Conservation (phyloP, 495 filamentous ascomycete genomes). For the Penicillium psychrofluorescens region DNA sequence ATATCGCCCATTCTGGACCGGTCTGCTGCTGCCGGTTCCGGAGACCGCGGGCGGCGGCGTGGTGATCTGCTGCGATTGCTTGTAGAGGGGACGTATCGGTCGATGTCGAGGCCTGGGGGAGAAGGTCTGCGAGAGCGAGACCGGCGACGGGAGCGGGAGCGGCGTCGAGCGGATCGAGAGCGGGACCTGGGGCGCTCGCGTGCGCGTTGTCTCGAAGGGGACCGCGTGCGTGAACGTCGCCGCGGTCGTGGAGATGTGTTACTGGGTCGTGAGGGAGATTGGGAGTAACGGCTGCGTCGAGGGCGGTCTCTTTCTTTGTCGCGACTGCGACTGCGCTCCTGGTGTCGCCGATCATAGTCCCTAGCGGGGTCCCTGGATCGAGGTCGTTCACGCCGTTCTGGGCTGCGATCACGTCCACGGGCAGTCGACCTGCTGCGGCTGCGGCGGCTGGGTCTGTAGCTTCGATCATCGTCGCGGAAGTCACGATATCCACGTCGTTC, state of each 20-base stretch:
- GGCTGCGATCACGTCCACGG: constrained; percentile 18
- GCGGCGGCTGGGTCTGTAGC: constrained; percentile 29
- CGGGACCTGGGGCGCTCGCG: constrained; percentile 6
- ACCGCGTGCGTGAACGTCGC: constrained; percentile 4
- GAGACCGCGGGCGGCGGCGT: constrained; percentile 34
- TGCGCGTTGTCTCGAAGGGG: too few species aligned
- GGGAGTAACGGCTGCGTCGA: constrained; percentile 16
- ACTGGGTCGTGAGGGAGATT: constrained; percentile 5
- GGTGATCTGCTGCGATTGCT: constrained; percentile 39
- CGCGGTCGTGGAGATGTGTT: not conserved
- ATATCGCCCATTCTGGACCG: constrained; percentile 21
- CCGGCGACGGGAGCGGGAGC: constrained; percentile 21
- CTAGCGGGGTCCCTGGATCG: constrained; percentile 26
- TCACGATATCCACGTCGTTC: constrained; percentile 28
- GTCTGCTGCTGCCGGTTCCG: constrained; percentile 16
- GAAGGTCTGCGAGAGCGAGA: constrained; percentile 18
- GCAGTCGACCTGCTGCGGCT: constrained; percentile 31
- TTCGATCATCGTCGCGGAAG: constrained; percentile 27
- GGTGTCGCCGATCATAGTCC: constrained; percentile 14
- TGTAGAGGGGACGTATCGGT: constrained; percentile 43
- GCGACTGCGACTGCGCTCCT: constrained; percentile 18
- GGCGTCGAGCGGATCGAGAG: constrained; percentile 9
- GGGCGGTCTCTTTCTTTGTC: constrained; percentile 20
- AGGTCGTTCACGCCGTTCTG: constrained; percentile 30
- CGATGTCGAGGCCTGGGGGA: constrained; percentile 35